Base-by-base conservation (phyloP, 805 yeast genomes). In the Candida wancherniae region DNA sequence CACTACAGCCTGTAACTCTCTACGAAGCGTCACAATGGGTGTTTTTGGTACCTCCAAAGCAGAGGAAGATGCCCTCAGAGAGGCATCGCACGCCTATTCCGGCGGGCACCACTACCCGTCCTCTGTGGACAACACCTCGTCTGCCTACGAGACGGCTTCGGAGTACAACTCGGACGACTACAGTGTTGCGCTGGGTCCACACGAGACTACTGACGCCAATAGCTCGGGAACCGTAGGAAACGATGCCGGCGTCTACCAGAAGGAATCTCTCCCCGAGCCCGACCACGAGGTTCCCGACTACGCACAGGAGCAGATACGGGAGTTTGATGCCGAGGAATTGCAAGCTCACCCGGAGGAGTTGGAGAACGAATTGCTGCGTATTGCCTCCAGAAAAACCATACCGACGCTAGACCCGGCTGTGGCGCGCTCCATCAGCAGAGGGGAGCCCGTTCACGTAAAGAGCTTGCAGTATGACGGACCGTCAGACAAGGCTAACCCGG, bases 401-500 rank as follows among this genome's bases (percentile, higher is more conserved):
- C 39, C 26, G 6, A 29, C 34, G 15, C 25, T 24, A 15, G 28
- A 30, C n/a, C 7, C 24, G 12, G 14, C 34, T n/a, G 15, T 39
- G 19, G 16, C 22, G 21, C 34, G 26, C 14, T 31, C 43, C 24
- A 31, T 29, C 12, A 29, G 39, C 27, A 31, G 29, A 16, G 35
- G 39, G 13, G 34, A 29, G 15, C 30, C 33, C 8, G 31, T 37
- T 19, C 28, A 14, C 5, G 28, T 34, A 10, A 25, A 42, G 6
- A 56, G 56, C 16, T 52, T 63, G 40, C 55, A 53, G 31, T 82
- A 84, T 83, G 88, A 81, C 44, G 57, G 66, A 1, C 77, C 77
- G 1, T 66, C 58, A 18, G 88, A 82, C 50, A 65, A 62, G 28
- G 84, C 51, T 16, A 74, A 80, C 49, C 90, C 90, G 8, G 66